Conservation (phyloP, 768 basidiomycete genomes). For the Leccinum boreale region DNA sequence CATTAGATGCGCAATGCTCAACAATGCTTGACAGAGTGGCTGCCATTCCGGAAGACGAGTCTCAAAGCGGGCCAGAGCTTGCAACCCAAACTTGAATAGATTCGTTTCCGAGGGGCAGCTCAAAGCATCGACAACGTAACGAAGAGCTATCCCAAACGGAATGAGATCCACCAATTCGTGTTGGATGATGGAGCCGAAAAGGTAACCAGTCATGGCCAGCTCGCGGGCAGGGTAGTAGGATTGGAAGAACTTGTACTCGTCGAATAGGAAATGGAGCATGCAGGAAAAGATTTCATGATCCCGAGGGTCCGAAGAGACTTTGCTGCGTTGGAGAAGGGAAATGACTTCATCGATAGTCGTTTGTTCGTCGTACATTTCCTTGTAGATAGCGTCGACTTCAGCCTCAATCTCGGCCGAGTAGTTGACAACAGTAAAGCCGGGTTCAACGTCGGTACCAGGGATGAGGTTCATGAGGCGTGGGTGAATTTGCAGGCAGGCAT, state of each 20-base stretch:
- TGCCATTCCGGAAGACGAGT: conserved; percentile 88
- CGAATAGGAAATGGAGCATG: conserved; percentile 99
- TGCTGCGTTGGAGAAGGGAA: conserved; percentile 78
- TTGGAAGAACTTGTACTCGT: conserved; percentile 99
- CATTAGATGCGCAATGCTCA: conserved; percentile 81
- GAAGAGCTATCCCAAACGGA: conserved; percentile 93
- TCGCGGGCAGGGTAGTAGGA: conserved; percentile 92
- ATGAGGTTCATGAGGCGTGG: conserved; percentile 93
- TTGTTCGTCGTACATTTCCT: conserved; percentile 96
- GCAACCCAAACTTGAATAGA: conserved; percentile 92
- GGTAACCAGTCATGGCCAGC: conserved; percentile 90
- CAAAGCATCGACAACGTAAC: conserved; percentile 93
- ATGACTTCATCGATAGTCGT: conserved; percentile 95
- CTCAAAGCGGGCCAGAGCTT: conserved; percentile 87
- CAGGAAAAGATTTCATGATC: conserved; percentile 99
- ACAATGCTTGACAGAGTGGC: conserved; percentile 83
- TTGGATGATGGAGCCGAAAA: conserved; percentile 96
- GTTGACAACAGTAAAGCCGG: conserved; percentile 84
- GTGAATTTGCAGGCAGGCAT: conserved; percentile 89
- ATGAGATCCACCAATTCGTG: conserved; percentile 90
- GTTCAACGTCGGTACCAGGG: conserved; percentile 83
- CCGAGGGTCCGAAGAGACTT: conserved; percentile 73
- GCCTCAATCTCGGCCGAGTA: conserved; percentile 87
- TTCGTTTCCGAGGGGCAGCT: conserved; percentile 89
- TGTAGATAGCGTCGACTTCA: conserved; percentile 94